Evolutionary conservation across 2,329 filamentous ascomycete genomes (phyloP).

Genomic region (Verticillium albo-atrum): DNA sequence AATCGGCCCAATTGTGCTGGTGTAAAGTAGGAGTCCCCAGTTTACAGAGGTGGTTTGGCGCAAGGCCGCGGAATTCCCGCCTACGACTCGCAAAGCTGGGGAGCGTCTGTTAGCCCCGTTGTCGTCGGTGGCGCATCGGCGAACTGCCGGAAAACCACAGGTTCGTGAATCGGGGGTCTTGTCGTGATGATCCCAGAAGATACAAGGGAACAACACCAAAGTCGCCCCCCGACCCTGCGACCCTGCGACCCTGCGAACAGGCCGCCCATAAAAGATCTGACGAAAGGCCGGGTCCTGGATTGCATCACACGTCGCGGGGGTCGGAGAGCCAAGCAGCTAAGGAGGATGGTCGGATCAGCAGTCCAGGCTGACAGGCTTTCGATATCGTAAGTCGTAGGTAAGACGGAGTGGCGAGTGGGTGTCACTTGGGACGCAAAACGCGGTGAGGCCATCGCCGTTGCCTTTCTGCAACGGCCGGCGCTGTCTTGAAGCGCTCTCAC

Average conservation of each 20-base stretch:
- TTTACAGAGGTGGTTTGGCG: not conserved
- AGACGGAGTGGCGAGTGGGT: not conserved
- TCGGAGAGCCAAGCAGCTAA: not conserved
- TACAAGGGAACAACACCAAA: not conserved
- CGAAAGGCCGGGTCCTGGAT: not conserved
- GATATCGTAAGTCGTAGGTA: not conserved
- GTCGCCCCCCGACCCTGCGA: not conserved
- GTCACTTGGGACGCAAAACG: not conserved
- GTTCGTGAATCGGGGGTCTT: not conserved
- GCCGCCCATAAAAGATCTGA: not conserved
- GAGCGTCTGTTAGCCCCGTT: not conserved
- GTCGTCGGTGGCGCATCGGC: not conserved
- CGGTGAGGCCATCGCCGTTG: not conserved
- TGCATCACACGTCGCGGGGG: not conserved
- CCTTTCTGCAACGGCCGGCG: not conserved
- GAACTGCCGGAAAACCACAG: not conserved
- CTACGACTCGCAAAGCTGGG: not conserved
- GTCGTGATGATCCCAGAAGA: not conserved
- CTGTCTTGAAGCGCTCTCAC: not conserved
- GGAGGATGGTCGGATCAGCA: not conserved
- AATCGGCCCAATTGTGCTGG: not conserved
- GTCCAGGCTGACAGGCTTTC: not conserved
- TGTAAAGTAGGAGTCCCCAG: not conserved
- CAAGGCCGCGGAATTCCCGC: not conserved
- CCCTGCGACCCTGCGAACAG: not conserved